phyloP scores from a whole-genome alignment of 495 filamentous ascomycete genomes.

The Daldinia bambusicola region DNA sequence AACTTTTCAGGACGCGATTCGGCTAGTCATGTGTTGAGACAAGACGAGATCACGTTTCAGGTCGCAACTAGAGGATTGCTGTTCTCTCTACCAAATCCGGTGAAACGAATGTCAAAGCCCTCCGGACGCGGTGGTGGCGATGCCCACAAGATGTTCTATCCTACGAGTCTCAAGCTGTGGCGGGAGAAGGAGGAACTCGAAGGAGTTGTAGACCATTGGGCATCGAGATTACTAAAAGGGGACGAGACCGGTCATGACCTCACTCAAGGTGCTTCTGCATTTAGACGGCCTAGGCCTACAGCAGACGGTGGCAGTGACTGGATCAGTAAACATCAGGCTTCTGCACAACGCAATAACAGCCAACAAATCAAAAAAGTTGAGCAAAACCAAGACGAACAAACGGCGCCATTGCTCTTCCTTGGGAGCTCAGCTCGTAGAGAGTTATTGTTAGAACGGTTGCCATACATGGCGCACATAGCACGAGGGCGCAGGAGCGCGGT shows the following conservation, averaged over 20 bases:
- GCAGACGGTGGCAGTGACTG: slow-evolving; percentile 48
- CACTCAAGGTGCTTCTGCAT: slow-evolving; percentile 55
- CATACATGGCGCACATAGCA: slow-evolving; percentile 79
- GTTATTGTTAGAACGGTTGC: slow-evolving; percentile 82
- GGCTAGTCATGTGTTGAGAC: slow-evolving; percentile 77
- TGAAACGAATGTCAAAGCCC: slow-evolving; percentile 69
- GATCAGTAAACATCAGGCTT: slow-evolving; percentile 48
- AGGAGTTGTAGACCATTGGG: slow-evolving; percentile 73
- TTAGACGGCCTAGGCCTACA: slow-evolving; percentile 49
- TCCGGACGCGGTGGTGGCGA: slow-evolving; percentile 60
- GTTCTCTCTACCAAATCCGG: slow-evolving; percentile 84
- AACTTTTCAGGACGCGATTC: slow-evolving; percentile 58
- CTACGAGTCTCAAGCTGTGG: slow-evolving; percentile 80
- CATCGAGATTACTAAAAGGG: slow-evolving; percentile 63
- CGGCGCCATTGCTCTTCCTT: slow-evolving; percentile 57
- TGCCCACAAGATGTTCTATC: slow-evolving; percentile 88
- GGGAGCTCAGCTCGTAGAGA: slow-evolving; percentile 74
- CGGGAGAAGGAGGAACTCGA: slow-evolving; percentile 80
- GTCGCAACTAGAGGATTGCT: slow-evolving; percentile 83
- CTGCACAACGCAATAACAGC: slow-evolving; percentile 28
- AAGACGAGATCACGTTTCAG: slow-evolving; percentile 93
- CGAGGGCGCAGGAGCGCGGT: slow-evolving; percentile 49
- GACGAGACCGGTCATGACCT: slow-evolving; percentile 50
- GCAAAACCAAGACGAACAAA: slow-evolving; percentile 23
- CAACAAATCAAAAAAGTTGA: slow-evolving; percentile 34